Evolutionary conservation across 192 early-diverging fungal species (phyloP), one percentile per base, ranked within the genome.

Genomic region (Pilaira anomala): DNA sequence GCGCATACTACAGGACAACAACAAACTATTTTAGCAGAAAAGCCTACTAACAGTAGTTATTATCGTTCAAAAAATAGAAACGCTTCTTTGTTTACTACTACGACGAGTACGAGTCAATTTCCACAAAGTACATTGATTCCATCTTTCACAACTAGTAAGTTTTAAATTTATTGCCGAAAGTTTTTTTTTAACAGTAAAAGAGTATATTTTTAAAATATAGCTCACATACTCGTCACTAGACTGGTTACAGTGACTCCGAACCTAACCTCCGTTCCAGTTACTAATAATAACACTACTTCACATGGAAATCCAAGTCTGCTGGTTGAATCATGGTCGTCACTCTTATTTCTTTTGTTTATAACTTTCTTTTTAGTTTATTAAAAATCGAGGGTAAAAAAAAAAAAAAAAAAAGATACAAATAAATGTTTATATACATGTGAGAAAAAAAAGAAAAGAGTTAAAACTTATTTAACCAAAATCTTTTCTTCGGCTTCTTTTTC

Each of bases 81-180:
- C n/a, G n/a, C n/a, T n/a, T n/a, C n/a, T n/a, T n/a, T n/a, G n/a
- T n/a, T n/a, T n/a, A n/a, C n/a, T n/a, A n/a, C 7, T 4, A 4
- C 30, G 2, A 4, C 30, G 7, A 33, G 2, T 33, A 33, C 30
- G 2, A 93, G 78, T 91, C 87, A 46, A 82, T 84, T 29, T 76
- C 74, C 72, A 88, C 93, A 42, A 83, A 87, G 49, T 76, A 89
- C 60, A 78, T 94, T 57, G 81, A 89, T 70, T 98, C 90, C 83
- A 74, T 82, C 45, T 87, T 93, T 53, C 83, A 93, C 77, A 88
- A 94, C 65, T 80, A 84, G 45, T 56, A 90, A 39, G 92, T 89
- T 53, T 78, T 77, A 22, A 74, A 97, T 58, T 53, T 91, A 48
- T 13, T 28, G 25, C 22, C 51, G 28, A 53, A 24, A 51, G 21